These are phyloP conservation scores for Aspergillus quadricinctus DNA, from an alignment of 2,329 filamentous ascomycete genomes.

Conservation along the genomic window DNA sequence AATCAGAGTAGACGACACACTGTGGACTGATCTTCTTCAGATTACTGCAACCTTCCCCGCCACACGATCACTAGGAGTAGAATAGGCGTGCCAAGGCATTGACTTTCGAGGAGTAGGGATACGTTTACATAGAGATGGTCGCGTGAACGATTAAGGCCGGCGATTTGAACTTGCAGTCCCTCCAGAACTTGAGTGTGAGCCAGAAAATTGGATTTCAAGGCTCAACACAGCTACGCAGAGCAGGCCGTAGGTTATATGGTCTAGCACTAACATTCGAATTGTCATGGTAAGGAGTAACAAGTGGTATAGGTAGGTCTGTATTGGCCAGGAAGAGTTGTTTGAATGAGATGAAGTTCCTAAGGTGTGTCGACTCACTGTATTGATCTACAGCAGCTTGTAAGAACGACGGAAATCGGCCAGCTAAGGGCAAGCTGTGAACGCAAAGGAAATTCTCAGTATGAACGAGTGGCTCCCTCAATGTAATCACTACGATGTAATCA, in stretches of 20 bases:
- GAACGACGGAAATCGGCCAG: neutral
- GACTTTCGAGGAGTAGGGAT: too few species aligned
- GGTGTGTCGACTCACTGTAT: neutral
- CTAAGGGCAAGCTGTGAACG: neutral
- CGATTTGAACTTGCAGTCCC: too few species aligned
- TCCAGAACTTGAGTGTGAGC: neutral
- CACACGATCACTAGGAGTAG: neutral
- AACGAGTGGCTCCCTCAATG: too few species aligned
- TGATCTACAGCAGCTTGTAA: neutral
- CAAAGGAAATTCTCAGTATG: too few species aligned
- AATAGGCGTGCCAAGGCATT: neutral
- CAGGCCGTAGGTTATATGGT: too few species aligned
- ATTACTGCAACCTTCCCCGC: neutral
- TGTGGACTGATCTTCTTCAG: neutral
- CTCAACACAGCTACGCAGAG: neutral
- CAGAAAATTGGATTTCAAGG: neutral
- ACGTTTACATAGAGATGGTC: too few species aligned
- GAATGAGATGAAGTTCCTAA: neutral
- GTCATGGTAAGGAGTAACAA: neutral
- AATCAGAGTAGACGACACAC: neutral
- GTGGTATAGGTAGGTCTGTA: neutral
- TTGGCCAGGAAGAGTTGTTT: neutral
- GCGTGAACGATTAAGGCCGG: neutral
- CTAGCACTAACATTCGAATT: too few species aligned
- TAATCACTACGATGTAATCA: too few species aligned